phyloP scores from a whole-genome alignment of 2,329 filamentous ascomycete genomes.

The Chaetomiaceae sp. region DNA sequence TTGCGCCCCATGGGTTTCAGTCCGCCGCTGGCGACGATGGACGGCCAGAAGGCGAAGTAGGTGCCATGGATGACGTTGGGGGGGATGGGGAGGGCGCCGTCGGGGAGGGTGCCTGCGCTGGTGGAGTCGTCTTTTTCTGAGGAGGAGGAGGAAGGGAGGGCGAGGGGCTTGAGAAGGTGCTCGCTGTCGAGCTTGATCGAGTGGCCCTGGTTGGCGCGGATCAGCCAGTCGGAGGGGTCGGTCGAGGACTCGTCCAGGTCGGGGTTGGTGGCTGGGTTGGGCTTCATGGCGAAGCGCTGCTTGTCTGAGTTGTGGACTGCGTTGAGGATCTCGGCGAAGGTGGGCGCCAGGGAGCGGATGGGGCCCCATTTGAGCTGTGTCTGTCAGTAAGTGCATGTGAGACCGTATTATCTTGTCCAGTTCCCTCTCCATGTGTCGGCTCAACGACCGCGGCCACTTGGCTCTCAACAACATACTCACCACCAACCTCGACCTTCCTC shows the following conservation, averaged over 20 bases:
- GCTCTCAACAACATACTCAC: too few relatives aligned
- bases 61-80: conserved; percentile 78
- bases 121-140: conserved; percentile 36
- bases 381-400: neutral
- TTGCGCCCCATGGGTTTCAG: conserved; percentile 76
- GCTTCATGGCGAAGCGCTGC: conserved; percentile 79
- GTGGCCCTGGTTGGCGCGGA: conserved; percentile 95
- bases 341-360: conserved; percentile 66
- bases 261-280: conserved; percentile 47
- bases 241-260: conserved; percentile 33
- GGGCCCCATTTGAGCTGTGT: conserved; percentile 50
- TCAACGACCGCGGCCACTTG: too few relatives aligned
- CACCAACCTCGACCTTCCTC: too few relatives aligned
- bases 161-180: conserved; percentile 65
- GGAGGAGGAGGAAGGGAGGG: too few relatives aligned
- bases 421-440: neutral
- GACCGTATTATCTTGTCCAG: neutral
- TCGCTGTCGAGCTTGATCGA: conserved; percentile 72
- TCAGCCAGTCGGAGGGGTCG: conserved; percentile 67
- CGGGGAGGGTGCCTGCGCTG: neutral
- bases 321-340: conserved; percentile 65
- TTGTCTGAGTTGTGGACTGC: conserved; percentile 78
- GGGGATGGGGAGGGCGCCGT: conserved; percentile 44
- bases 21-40: conserved; percentile 72
- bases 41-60: conserved; percentile 72